Percentiles rank a stretch among this genome's conserved stretches.
Conservation (phyloP, 139 green algal species). For the Chlamydomonas urium region DNA sequence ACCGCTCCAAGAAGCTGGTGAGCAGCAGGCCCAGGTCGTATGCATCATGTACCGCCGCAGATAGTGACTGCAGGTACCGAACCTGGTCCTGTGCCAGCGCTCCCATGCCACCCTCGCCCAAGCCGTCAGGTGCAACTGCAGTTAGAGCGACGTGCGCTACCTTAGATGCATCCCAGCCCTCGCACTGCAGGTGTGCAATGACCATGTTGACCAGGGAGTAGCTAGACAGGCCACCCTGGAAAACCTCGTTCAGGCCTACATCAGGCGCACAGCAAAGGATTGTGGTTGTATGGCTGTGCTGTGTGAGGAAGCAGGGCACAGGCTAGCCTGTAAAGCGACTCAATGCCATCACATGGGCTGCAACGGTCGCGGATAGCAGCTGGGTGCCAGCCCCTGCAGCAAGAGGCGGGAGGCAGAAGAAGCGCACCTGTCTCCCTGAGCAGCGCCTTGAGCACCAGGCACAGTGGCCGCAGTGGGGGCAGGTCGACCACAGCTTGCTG, state of each 20-base stretch:
- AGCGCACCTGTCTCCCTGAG: constrained; percentile 18
- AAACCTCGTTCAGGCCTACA: constrained; percentile 69
- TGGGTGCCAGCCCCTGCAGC: no score
- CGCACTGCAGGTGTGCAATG: constrained; percentile 63
- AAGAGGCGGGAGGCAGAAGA: neutral
- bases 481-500: constrained; percentile 15
- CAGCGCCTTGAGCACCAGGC: constrained; percentile 45
- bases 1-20: constrained; percentile 6
- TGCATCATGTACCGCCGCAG: neutral
- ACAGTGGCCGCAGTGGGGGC: constrained; percentile 32
- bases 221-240: constrained; percentile 53
- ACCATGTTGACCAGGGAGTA: constrained; percentile 75
- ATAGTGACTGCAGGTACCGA: neutral
- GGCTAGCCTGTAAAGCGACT: constrained; percentile 6
- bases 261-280: no score
- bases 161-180: constrained; percentile 24
- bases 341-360: no score
- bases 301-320: no score
- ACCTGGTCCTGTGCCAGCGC: no score
- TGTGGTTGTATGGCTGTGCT: no score
- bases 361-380: no score
- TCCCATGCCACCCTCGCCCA: no score
- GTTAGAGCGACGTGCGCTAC: no score
- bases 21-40: constrained; percentile 9
- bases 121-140: no score